Evolutionary conservation across 2,329 filamentous ascomycete species (phyloP), one percentile per base, ranked within the genome.

Genomic region (Colletotrichum paranaense): DNA sequence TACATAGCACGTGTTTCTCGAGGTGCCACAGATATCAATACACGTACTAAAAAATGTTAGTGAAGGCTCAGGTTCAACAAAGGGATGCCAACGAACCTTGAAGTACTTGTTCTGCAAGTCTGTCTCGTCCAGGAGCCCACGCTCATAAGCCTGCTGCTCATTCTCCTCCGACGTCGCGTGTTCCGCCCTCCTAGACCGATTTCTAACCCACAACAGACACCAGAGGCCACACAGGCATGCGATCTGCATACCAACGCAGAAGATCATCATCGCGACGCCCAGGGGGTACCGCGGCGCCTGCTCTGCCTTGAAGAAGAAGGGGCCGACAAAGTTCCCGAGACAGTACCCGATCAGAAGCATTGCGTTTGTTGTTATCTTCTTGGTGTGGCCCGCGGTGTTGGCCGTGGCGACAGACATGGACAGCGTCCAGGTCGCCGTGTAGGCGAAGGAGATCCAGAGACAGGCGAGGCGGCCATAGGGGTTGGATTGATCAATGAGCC

Each of bases 381-480:
- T 93, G 4, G 91, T 93, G 16, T 88, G 89, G 5, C 92, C 92
- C 0, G 86, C 92, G 0, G 91, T 93, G 80, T 94, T 94, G 8
- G 88, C 90, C 6, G 93, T 87, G 67, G 93, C 91, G 19, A 72
- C 68, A 19, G 69, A 72, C 69, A 72, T 72, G 64, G 69, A 68
- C 2, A 72, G 58, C 38, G 69, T 72, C 67, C 67, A 73, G 55
- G 76, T 75, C 19, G 78, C 74, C 0, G 78, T 79, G 63, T 79
- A 79, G 0, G 76, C 55, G 32, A 80, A 80, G 0, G 76, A 78
- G 1, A 80, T 77, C 79, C 79, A 80, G 1, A 80, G 65, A 3
- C 78, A 80, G 7, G 75, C 76, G 2, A 80, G 68, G 0, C 78
- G 75, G 0, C 75, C 78, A 42, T 76, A 76, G 0, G 72, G 72